Percentiles rank a stretch among this genome's conserved stretches.
Conservation (phyloP, 768 basidiomycete species). For the Podaxis sp. region DNA sequence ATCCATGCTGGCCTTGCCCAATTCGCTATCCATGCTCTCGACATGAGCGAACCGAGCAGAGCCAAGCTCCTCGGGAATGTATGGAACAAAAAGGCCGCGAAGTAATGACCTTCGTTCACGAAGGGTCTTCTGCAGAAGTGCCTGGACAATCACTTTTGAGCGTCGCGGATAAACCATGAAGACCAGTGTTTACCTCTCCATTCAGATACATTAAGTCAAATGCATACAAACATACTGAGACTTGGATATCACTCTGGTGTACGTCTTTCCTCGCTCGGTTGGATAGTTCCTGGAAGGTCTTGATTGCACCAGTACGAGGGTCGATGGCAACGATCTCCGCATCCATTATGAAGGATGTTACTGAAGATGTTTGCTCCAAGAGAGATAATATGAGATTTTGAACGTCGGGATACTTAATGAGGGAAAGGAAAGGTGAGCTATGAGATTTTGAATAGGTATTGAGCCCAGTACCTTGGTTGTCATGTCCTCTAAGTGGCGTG, state of each 20-base stretch:
- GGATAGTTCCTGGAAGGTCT: slow-evolving; percentile 85
- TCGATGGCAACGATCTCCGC: slow-evolving; percentile 89
- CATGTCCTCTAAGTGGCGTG: slow-evolving; percentile 91
- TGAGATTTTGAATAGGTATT: not conserved
- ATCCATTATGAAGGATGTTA: slow-evolving; percentile 75
- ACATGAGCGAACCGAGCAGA: slow-evolving; percentile 73
- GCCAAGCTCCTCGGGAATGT: slow-evolving; percentile 40
- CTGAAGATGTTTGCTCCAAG: slow-evolving; percentile 39
- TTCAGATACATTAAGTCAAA: slow-evolving; percentile 91
- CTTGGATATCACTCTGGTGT: slow-evolving; percentile 66
- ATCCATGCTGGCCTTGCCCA: slow-evolving; percentile 62
- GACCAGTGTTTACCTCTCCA: slow-evolving; percentile 55
- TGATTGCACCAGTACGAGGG: slow-evolving; percentile 55
- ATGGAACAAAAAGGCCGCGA: slow-evolving; percentile 58
- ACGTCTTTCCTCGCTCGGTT: slow-evolving; percentile 86
- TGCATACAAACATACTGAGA: slow-evolving; percentile 79
- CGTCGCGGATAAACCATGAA: slow-evolving; percentile 1
- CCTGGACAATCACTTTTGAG: slow-evolving; percentile 36
- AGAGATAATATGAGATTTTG: slow-evolving; percentile 54
- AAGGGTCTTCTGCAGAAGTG: slow-evolving; percentile 67
- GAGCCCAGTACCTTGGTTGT: slow-evolving; percentile 64
- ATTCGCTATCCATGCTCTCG: slow-evolving; percentile 64
- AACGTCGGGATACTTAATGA: slow-evolving; percentile 77
- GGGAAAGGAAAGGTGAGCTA: not conserved
- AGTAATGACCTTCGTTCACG: slow-evolving; percentile 69